phyloP scores from a whole-genome alignment of 306 rosid genomes.

The Ormosia emarginata region DNA sequence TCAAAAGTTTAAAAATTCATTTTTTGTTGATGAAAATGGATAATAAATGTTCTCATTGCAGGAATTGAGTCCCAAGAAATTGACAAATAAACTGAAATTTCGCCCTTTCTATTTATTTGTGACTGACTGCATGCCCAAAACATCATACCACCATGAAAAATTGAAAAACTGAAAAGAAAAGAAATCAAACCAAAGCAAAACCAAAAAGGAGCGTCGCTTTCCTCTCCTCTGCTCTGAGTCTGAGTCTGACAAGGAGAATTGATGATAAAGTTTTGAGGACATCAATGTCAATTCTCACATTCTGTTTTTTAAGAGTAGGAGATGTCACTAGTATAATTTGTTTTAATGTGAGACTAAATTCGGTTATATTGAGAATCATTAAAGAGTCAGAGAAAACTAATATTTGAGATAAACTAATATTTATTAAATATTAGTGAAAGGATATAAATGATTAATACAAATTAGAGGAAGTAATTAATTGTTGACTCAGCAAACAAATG shows the following conservation, averaged over 20 bases:
- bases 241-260: background rate
- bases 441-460: too few species aligned
- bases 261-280: background rate
- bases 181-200: background rate
- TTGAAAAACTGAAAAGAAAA: constrained; percentile 1
- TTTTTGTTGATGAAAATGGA: background rate
- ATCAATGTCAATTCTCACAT: background rate
- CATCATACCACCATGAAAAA: background rate
- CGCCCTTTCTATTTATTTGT: constrained; percentile 4
- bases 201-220: background rate
- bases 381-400: too few species aligned
- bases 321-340: too few species aligned
- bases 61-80: constrained; percentile 10
- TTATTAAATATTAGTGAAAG: too few species aligned
- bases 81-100: constrained; percentile 41
- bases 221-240: background rate
- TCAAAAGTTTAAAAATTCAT: background rate
- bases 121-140: background rate
- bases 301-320: too few species aligned
- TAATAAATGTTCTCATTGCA: background rate
- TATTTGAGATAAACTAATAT: too few species aligned
- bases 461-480: too few species aligned
- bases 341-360: too few species aligned
- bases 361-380: too few species aligned
- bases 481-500: too few species aligned